Percentiles rank a stretch among this genome's conserved stretches.
These are phyloP conservation scores for Tetrapyrgos nigripes DNA, from an alignment of 1,284 basidiomycete genomes.

Conservation along the genomic window DNA sequence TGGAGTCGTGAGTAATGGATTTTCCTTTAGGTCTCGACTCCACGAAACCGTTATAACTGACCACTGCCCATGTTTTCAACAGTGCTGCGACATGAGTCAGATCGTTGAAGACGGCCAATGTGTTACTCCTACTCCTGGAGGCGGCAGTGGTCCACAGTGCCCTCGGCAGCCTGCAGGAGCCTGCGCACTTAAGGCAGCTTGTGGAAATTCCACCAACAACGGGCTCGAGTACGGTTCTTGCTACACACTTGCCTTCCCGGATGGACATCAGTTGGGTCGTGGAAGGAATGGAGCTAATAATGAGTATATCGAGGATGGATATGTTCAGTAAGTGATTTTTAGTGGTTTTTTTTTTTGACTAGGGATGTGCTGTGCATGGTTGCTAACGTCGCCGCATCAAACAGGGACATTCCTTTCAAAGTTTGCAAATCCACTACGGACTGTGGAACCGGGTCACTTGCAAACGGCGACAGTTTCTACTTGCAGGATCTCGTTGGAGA, in stretches of 20 bases:
- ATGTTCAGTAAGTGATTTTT: conserved; percentile 6
- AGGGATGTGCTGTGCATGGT: too few species aligned
- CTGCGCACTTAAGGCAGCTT: conserved; percentile 1
- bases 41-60: too few species aligned
- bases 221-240: conserved; percentile 8
- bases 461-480: not conserved
- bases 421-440: conserved; percentile 7
- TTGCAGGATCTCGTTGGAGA: conserved; percentile 4
- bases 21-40: not conserved
- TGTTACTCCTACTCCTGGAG: not conserved
- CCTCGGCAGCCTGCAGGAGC: conserved; percentile 5
- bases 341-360: not conserved
- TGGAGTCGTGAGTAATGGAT: not conserved
- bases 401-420: conserved; percentile 7
- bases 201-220: not conserved
- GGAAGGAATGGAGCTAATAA: not conserved
- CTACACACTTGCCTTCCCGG: conserved; percentile 4
- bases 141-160: not conserved
- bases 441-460: conserved; percentile 4
- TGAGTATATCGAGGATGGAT: conserved; percentile 6
- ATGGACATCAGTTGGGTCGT: conserved; percentile 9
- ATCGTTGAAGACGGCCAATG: not conserved
- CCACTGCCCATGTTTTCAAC: not conserved
- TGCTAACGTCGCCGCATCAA: not conserved
- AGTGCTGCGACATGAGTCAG: not conserved